phyloP scores from a whole-genome alignment of 441 rosid species.

The Pelargonium myrrhifolium region DNA sequence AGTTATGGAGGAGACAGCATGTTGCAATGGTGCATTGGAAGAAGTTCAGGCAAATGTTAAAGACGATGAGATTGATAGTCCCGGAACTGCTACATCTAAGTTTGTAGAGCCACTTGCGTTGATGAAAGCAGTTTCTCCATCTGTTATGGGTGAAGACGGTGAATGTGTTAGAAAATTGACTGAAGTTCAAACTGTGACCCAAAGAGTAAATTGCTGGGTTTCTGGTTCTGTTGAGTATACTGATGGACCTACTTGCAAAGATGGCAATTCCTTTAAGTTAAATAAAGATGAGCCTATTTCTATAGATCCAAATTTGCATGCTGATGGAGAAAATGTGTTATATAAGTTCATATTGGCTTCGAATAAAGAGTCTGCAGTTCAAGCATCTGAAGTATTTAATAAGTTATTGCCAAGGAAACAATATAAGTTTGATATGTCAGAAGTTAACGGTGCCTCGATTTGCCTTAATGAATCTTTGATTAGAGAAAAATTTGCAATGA shows the following conservation, averaged over 20 bases:
- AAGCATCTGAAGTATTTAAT: conserved; percentile 49
- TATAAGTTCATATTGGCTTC: conserved; percentile 39
- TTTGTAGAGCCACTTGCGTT: conserved; percentile 32
- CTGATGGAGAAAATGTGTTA: conserved; percentile 30
- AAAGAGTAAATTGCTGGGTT: conserved; percentile 15
- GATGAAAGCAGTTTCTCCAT: conserved; percentile 22
- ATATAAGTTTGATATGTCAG: conserved; percentile 27
- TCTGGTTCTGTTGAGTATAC: conserved; percentile 23
- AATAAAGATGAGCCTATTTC: conserved; percentile 21
- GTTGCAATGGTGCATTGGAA: conserved; percentile 32
- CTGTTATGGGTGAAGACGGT: conserved; percentile 23
- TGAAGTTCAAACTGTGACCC: conserved; percentile 18
- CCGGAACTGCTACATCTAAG: conserved; percentile 65
- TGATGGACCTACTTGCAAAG: conserved; percentile 23
- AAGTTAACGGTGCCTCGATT: conserved; percentile 22
- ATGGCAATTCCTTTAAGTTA: conserved; percentile 20
- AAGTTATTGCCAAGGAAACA: conserved; percentile 44
- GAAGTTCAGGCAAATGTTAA: conserved; percentile 33
- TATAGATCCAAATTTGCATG: conserved; percentile 18
- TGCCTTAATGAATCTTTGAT: conserved; percentile 33
- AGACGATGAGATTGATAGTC: conserved; percentile 56
- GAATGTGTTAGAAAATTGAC: conserved; percentile 29
- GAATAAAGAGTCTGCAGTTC: conserved; percentile 58
- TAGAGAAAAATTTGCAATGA: conserved; percentile 40
- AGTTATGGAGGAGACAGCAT: conserved; percentile 27